Conservation (phyloP, 768 basidiomycete species). For the Suillus tomentosus region DNA sequence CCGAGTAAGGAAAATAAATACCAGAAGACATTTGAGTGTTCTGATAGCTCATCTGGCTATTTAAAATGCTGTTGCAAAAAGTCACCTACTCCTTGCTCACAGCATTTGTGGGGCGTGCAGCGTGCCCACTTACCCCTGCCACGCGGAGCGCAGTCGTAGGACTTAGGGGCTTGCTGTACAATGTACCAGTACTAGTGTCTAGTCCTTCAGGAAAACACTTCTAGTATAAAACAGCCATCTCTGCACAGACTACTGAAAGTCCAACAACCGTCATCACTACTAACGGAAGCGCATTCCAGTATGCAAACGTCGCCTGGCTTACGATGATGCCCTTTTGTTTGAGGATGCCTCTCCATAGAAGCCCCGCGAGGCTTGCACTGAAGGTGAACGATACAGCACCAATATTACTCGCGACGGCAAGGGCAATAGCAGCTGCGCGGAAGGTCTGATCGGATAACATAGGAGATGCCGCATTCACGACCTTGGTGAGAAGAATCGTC, state of each 20-base stretch:
- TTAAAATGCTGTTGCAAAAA: neutral
- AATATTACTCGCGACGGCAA: conserved; percentile 87
- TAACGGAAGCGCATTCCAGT: conserved; percentile 71
- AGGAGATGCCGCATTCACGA: conserved; percentile 54
- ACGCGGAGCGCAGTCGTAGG: neutral
- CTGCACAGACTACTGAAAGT: conserved; percentile 70
- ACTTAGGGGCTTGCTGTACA: neutral
- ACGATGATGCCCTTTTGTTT: conserved; percentile 70
- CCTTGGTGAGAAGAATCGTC: conserved; percentile 84
- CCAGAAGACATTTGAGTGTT: neutral
- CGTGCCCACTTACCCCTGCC: neutral
- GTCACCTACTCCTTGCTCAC: neutral
- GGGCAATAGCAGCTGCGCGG: conserved; percentile 66
- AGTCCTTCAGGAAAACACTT: neutral
- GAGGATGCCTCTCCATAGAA: conserved; percentile 81
- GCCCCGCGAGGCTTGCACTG: conserved; percentile 83
- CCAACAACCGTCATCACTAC: conserved; percentile 66
- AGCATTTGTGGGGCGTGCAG: neutral
- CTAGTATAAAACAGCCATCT: conserved; percentile 62
- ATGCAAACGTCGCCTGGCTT: conserved; percentile 62
- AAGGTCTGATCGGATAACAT: conserved; percentile 35
- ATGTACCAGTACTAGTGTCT: neutral
- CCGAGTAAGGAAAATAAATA: neutral
- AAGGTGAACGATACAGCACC: conserved; percentile 92
- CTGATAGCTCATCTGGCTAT: neutral